A percentile compares a stretch with the other conserved stretches of the same genome.
phyloP scores from a whole-genome alignment of 2,329 filamentous ascomycete species.

The Orbilia oligospora region DNA sequence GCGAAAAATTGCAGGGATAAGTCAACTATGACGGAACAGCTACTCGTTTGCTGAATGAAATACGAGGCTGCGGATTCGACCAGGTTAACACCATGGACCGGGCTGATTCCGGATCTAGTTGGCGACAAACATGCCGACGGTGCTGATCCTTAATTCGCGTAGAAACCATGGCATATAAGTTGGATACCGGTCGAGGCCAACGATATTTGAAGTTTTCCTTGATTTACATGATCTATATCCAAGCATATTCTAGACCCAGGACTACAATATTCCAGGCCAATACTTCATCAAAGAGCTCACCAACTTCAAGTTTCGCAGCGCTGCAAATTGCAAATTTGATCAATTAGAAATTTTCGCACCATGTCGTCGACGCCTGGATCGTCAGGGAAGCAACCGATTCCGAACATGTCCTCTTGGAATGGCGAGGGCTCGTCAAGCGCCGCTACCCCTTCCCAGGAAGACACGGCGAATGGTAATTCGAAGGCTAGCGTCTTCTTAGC shows the following conservation, averaged over 20 bases:
- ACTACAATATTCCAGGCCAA: no score
- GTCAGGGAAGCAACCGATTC: slow-evolving; percentile 27
- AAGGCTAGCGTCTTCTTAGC: slow-evolving; percentile 40
- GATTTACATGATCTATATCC: no score
- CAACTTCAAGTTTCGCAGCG: background rate
- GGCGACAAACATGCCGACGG: background rate
- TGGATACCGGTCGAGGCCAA: background rate
- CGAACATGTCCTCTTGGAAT: slow-evolving; percentile 19
- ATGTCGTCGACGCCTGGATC: slow-evolving; percentile 11
- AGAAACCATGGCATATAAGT: background rate
- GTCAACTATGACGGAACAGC: background rate
- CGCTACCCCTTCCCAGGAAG: background rate
- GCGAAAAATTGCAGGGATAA: background rate
- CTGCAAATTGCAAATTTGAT: background rate
- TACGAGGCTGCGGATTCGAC: background rate
- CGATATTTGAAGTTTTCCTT: background rate
- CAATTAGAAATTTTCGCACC: background rate
- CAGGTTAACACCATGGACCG: background rate
- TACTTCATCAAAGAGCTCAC: no score
- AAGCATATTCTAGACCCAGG: no score
- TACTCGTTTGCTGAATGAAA: background rate
- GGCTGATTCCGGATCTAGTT: background rate
- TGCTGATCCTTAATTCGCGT: background rate
- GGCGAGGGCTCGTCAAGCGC: slow-evolving; percentile 33
- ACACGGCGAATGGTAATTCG: background rate